Conservation (phyloP, 1,284 basidiomycete genomes). For the Irpex lacteus region DNA sequence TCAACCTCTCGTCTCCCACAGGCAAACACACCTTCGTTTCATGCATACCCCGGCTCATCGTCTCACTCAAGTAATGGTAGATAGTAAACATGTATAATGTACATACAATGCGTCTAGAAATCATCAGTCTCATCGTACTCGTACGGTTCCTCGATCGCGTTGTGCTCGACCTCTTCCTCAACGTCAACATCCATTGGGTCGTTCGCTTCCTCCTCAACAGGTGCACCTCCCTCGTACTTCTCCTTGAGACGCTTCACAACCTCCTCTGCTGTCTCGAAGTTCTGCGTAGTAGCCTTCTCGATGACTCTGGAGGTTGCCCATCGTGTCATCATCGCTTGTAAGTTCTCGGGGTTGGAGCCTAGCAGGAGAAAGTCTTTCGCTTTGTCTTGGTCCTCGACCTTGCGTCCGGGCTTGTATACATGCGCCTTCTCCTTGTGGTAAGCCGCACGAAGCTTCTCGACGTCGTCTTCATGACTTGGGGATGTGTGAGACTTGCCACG, state of each 20-base stretch:
- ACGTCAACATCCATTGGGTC: neutral
- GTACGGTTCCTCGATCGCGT: too few species aligned
- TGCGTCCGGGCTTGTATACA: neutral
- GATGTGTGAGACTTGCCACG: slow-evolving; percentile 14
- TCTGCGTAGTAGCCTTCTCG: neutral
- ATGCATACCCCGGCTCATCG: neutral
- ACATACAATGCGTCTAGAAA: too few species aligned
- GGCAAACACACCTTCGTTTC: neutral
- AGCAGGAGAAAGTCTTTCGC: neutral
- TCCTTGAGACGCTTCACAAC: neutral
- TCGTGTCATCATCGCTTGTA: neutral
- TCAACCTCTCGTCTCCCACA: neutral
- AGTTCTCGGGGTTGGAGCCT: neutral
- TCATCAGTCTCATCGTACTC: too few species aligned
- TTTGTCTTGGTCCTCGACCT: neutral
- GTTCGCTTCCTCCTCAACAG: neutral
- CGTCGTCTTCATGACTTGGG: slow-evolving; percentile 9
- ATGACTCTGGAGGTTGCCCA: neutral
- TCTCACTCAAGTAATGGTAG: neutral
- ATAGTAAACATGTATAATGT: too few species aligned
- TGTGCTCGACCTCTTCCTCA: neutral
- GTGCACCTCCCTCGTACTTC: neutral
- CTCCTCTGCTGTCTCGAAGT: neutral
- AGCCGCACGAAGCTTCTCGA: neutral
- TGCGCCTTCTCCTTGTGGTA: neutral